Evolutionary conservation across 2,329 filamentous ascomycete genomes (phyloP), one percentile per base, ranked within the genome.

Genomic region (Cephalotrichum gorgonifer): DNA sequence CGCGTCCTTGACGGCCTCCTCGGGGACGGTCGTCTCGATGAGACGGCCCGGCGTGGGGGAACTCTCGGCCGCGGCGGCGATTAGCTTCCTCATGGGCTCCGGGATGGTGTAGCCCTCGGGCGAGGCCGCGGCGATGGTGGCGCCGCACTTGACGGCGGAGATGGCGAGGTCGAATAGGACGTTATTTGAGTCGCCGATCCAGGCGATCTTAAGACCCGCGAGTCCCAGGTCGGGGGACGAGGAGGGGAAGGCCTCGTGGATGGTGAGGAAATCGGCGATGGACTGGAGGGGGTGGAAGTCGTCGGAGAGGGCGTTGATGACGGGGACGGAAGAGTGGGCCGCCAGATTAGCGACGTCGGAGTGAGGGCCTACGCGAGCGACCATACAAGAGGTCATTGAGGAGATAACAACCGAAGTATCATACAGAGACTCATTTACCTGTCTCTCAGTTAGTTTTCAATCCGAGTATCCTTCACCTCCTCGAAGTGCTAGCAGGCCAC

Each of bases 151-250:
- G 57, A 86, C 72, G 50, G 86, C 89, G 38, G 79, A 90, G 56
- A 93, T 91, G 44, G 90, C 89, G 48, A 97, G 76, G 62, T 98
- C 91, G 61, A 90, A 96, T 23, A 97, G 79, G 26, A 98, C 91
- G 58, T 98, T 98, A 71, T 97, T 98, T 11, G 89, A 88, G 63
- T 98, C 91, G 48, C 91, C 91, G 43, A 98, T 75, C 93, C 93
- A 98, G 15, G 93, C 91, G 53, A 97, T 79, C 69, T 95, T 97
- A 59, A 95, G 67, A 1, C 88, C 88, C 56, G 87, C 78, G 4
- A 95, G 72, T 2, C 87, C 86, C 7, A 95, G 73, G 47, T 62
- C 65, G 31, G 65, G 47, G 3, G 63, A 62, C 8, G 65, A 60
- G 0, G 74, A 70, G 1, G 77, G 75, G 64, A 90, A 88, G 2